phyloP scores from a whole-genome alignment of 805 yeast species.

The Lipomyces oligophaga region DNA sequence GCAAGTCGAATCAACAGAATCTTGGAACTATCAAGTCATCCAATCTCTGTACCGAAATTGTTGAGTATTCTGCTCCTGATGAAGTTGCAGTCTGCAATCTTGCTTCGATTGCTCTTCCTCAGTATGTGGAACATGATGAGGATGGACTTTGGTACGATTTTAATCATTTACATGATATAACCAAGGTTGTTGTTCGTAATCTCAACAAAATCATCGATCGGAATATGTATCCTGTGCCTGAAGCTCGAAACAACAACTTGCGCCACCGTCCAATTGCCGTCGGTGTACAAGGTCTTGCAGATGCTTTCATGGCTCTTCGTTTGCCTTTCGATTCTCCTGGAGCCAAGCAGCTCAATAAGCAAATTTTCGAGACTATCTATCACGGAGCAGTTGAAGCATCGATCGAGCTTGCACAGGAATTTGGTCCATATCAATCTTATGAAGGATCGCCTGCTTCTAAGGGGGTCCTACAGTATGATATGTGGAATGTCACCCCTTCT shows the following conservation, averaged over 20 bases:
- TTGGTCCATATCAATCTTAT: conserved; percentile 70
- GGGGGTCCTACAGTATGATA: conserved; percentile 79
- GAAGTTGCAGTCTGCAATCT: conserved; percentile 95
- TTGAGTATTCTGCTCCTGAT: conserved; percentile 85
- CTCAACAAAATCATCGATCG: conserved; percentile 80
- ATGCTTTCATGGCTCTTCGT: conserved; percentile 72
- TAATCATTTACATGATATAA: conserved; percentile 64
- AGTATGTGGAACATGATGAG: conserved; percentile 53
- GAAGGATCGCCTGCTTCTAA: conserved; percentile 86
- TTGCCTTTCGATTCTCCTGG: conserved; percentile 80
- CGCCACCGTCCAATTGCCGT: conserved; percentile 91
- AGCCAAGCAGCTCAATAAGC: conserved; percentile 71
- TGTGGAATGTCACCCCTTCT: conserved; percentile 81
- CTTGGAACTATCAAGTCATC: conserved; percentile 90
- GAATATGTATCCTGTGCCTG: conserved; percentile 77
- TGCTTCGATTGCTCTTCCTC: conserved; percentile 86
- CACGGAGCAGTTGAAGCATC: conserved; percentile 91
- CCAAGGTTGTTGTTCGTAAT: conserved; percentile 75
- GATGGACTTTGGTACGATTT: conserved; percentile 63
- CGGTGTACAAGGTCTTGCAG: conserved; percentile 98
- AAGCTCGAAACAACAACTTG: conserved; percentile 70
- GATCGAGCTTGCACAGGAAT: conserved; percentile 64
- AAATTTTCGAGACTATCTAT: conserved; percentile 91
- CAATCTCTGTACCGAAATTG: conserved; percentile 89
- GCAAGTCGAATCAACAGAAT: conserved; percentile 85